Conservation (phyloP, 1,139 yeast genomes). For the Zhuliangozyma parablackwelliae region DNA sequence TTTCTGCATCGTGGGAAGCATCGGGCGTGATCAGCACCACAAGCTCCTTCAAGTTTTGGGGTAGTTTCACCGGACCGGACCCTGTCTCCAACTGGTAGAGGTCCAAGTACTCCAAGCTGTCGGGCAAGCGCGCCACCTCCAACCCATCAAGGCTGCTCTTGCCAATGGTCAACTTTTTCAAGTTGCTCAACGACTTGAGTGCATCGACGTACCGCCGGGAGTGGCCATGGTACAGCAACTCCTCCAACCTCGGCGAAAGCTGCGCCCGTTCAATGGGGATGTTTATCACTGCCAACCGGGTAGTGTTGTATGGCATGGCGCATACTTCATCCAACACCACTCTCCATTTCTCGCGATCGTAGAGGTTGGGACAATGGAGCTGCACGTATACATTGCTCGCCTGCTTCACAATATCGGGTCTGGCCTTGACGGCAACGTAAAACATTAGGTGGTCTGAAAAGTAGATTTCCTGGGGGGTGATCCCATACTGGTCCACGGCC, state of each 20-base stretch:
- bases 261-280: conserved; percentile 1
- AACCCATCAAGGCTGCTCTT: conserved; percentile 1
- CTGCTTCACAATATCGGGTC: conserved; percentile 1
- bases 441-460: conserved; percentile 1
- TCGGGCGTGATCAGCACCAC: neutral
- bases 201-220: neutral
- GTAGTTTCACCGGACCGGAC: neutral
- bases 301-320: conserved; percentile 3
- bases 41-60: conserved; percentile 2
- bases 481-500: conserved; percentile 1
- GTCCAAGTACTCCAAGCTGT: conserved; percentile 2
- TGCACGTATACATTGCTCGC: conserved; percentile 1
- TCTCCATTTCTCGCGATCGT: conserved; percentile 2
- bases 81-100: neutral
- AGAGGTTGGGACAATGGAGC: neutral
- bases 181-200: conserved; percentile 1
- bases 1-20: neutral
- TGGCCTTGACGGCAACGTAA: conserved; percentile 1
- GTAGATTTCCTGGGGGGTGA: neutral
- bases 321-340: conserved; percentile 1
- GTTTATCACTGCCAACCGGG: conserved; percentile 1
- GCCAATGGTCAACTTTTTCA: conserved; percentile 2
- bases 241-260: neutral
- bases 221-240: conserved; percentile 2
- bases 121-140: conserved; percentile 2